These are phyloP conservation scores for Chaetothyriales sp. DNA, from an alignment of 2,329 filamentous ascomycete species.

Conservation along the genomic window DNA sequence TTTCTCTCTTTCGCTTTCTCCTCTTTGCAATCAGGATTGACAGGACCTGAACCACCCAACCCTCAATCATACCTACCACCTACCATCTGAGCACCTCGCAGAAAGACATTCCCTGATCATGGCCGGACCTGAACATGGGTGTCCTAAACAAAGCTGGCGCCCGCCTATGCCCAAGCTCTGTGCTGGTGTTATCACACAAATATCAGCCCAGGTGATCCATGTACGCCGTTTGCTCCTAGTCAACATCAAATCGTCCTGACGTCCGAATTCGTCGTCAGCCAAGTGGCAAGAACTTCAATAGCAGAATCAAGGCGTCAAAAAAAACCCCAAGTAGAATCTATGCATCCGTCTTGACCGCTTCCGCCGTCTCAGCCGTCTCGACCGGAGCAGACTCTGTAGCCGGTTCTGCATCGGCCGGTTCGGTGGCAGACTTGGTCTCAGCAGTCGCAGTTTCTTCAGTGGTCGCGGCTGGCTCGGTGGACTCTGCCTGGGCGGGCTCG, in stretches of 20 bases:
- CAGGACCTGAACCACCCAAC: not conserved
- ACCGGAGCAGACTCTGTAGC: conserved; percentile 13
- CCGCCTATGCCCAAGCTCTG: not conserved
- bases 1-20: no score
- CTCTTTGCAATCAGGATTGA: not conserved
- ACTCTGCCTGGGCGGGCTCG: conserved; percentile 5
- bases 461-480: conserved; percentile 18
- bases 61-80: no score
- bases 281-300: not conserved
- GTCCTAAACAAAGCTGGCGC: not conserved
- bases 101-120: not conserved
- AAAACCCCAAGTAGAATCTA: conserved; percentile 3
- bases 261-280: not conserved
- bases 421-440: conserved; percentile 17
- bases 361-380: conserved; percentile 13
- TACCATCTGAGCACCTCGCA: not conserved
- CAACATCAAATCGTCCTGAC: not conserved
- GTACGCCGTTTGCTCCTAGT: not conserved
- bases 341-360: conserved; percentile 14
- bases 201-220: not conserved
- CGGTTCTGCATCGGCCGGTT: conserved; percentile 7
- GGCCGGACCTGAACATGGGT: not conserved
- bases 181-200: not conserved
- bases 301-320: not conserved
- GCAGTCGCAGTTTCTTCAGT: conserved; percentile 23